Evolutionary conservation across 2,329 filamentous ascomycete species (phyloP).

Genomic region (Incumbomyces lentus): DNA sequence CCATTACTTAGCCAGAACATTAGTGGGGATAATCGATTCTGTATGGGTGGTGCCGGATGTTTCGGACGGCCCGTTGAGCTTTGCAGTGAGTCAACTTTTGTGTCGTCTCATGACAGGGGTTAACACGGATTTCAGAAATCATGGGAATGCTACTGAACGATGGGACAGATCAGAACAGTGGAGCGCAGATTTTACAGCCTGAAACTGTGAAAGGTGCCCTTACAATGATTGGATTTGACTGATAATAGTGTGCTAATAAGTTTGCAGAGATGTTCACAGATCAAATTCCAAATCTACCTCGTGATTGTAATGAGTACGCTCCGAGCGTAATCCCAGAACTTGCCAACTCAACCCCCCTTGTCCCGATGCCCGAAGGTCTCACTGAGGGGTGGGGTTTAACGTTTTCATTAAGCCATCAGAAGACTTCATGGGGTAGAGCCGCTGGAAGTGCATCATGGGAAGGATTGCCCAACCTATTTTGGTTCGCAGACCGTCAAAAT

Average conservation of each 20-base stretch:
- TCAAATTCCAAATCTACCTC: slow-evolving; percentile 46
- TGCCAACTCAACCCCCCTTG: neutral
- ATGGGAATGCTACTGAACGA: slow-evolving; percentile 54
- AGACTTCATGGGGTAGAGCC: slow-evolving; percentile 39
- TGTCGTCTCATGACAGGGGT: too few species aligned
- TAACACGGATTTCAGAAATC: slow-evolving; percentile 48
- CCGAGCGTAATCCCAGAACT: neutral
- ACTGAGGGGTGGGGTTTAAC: slow-evolving; percentile 3
- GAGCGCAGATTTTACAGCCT: slow-evolving; percentile 43
- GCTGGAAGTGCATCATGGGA: slow-evolving; percentile 43
- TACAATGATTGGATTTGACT: too few species aligned
- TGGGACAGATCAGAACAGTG: slow-evolving; percentile 49
- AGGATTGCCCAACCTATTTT: slow-evolving; percentile 47
- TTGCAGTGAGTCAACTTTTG: too few species aligned
- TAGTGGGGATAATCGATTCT: slow-evolving; percentile 40
- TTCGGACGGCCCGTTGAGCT: slow-evolving; percentile 53
- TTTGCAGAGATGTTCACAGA: slow-evolving; percentile 56
- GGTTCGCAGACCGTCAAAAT: slow-evolving; percentile 48
- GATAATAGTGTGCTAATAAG: too few species aligned
- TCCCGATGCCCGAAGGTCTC: neutral
- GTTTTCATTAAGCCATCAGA: slow-evolving; percentile 7
- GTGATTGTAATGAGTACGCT: neutral
- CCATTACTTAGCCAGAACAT: slow-evolving; percentile 34
- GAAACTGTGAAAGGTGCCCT: too few species aligned
- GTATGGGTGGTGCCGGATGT: slow-evolving; percentile 52